Evolutionary conservation across 768 basidiomycete species (phyloP).

Genomic region (Hirschioporus abietinus): DNA sequence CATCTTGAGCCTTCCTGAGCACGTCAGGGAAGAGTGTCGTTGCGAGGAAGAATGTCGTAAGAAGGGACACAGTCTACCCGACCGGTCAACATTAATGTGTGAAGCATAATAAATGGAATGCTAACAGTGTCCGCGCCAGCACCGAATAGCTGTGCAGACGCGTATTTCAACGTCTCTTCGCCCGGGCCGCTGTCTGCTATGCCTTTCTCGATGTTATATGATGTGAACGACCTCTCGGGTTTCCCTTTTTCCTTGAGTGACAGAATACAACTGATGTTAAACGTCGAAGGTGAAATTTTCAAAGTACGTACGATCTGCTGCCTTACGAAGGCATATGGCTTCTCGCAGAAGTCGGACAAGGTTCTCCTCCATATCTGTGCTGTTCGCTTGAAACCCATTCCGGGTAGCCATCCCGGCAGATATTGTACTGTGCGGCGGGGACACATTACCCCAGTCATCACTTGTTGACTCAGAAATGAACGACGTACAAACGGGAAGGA

Average conservation of each 20-base stretch:
- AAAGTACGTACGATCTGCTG: constrained; percentile 22
- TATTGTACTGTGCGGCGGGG: constrained; percentile 25
- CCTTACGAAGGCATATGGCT: constrained; percentile 29
- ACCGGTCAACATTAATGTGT: not conserved
- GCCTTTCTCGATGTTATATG: constrained; percentile 20
- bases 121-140: not conserved
- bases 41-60: constrained; percentile 26
- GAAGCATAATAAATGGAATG: not conserved
- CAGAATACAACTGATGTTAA: not conserved
- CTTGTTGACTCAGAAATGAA: not conserved
- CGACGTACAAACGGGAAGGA: constrained; percentile 31
- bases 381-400: constrained; percentile 33
- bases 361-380: constrained; percentile 17
- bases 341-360: constrained; percentile 18
- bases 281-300: not conserved
- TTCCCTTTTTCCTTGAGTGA: constrained; percentile 18
- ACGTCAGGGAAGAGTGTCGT: constrained; percentile 24
- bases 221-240: constrained; percentile 27
- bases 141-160: not conserved
- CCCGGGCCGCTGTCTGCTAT: constrained; percentile 9
- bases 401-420: constrained; percentile 39
- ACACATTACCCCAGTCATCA: too few relatives aligned
- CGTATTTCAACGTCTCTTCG: not conserved
- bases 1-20: constrained; percentile 21
- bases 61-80: constrained; percentile 19